Conservation (phyloP, 2,329 filamentous ascomycete genomes). For the Aspergillus fischeri region DNA sequence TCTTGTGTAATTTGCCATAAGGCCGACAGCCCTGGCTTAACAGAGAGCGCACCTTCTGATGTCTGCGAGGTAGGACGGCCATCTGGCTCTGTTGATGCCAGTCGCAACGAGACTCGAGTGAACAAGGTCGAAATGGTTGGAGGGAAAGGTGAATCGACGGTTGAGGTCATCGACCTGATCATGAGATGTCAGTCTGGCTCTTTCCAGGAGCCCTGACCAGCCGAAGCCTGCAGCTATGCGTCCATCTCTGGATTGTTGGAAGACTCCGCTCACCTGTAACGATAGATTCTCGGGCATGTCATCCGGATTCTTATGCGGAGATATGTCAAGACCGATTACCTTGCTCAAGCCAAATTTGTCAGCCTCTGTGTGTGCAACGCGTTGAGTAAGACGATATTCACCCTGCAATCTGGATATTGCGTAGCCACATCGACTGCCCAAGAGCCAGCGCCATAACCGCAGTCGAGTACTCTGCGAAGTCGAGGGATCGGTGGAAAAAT, state of each 20-base stretch:
- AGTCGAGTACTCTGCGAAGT: conserved; percentile 62
- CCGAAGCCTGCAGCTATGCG: background rate
- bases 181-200: background rate
- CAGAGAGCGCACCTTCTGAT: conserved; percentile 51
- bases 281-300: conserved; percentile 63
- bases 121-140: conserved; percentile 74
- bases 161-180: conserved; percentile 65
- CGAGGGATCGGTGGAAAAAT: conserved; percentile 64
- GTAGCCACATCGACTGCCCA: conserved; percentile 69
- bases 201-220: background rate
- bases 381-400: conserved; percentile 32
- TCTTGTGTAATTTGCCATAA: background rate
- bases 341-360: conserved; percentile 31
- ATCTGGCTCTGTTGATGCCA: conserved; percentile 68
- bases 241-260: background rate
- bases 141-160: conserved; percentile 62
- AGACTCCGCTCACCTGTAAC: conserved; percentile 52
- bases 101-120: conserved; percentile 61
- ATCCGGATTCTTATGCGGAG: conserved; percentile 64
- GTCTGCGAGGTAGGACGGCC: conserved; percentile 72
- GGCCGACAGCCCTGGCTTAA: background rate
- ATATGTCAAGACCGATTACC: conserved; percentile 70
- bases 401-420: conserved; percentile 61
- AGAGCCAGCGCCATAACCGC: conserved; percentile 65
- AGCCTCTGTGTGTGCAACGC: conserved; percentile 11